Base-by-base conservation (phyloP, 495 filamentous ascomycete genomes). In the Delitschia confertaspora region DNA sequence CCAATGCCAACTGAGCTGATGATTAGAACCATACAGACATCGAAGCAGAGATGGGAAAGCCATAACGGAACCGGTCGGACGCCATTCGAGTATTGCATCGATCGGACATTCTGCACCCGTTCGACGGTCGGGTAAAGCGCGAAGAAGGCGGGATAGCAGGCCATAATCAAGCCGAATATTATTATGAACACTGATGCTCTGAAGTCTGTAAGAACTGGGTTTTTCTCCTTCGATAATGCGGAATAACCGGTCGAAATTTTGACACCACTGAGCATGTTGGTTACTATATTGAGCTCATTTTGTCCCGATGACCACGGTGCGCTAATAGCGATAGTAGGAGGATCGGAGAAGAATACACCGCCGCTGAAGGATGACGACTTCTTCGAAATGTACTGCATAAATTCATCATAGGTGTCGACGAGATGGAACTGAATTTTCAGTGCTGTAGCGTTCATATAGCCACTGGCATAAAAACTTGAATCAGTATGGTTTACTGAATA, bases 71-170 rank as follows among this genome's bases (percentile, higher is more conserved):
- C 50, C 0, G 73, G 73, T 33, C 79, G 67, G n/a, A 87, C 83
- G 40, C 83, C 53, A 40, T 56, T 56, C 7, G 42, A 48, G 32
- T 52, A 52, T 14, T 52, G 41, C 42, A 52, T 35, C 5, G 35
- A 31, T 26, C 49, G 42, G 3, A 52, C 42, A 20, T 46, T 52
- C 2, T 34, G 33, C 7, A 84, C 66, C 5, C 86, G 73, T 60
- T 94, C 87, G 4, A 82, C 59, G 3, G 84, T 91, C 20, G 84
- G 83, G 61, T 94, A 94, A 8, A 94, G 71, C 1, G 80, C 75
- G 53, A 91, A 91, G 65, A 94, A 85, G 20, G 76, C 83, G 4
- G 87, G 87, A 57, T 78, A 89, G 0, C 74, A 75, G 13, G 74
- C 69, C 66, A 88, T 75, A 11, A 76, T 81, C 2, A 93, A 67